Evolutionary conservation across 768 basidiomycete species (phyloP), one percentile per base, ranked within the genome.

Genomic region (Lactarius hengduanensis): DNA sequence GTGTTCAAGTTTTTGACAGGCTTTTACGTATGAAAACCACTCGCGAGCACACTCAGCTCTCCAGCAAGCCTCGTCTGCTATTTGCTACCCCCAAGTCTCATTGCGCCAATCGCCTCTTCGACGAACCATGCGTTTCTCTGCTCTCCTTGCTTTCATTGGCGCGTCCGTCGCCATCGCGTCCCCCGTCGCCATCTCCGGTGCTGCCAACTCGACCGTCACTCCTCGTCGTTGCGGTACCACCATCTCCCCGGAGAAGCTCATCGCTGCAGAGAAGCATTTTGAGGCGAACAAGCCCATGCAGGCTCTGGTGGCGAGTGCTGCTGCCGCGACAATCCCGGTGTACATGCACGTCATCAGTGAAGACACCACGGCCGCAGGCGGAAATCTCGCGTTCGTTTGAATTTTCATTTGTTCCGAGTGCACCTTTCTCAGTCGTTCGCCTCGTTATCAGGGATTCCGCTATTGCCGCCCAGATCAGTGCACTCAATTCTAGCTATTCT

Each of bases 301-400:
- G 11, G 26, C 63, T 22, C 47, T 61, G 43, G 26, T 43, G n/a
- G 36, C 34, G 5, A 69, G 47, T 30, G 69, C 72, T 28, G 70
- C 71, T 2, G 50, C 64, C 1, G 69, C 71, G 18, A 64, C 70
- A 9, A 47, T 82, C 26, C 73, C 79, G 65, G 76, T 83, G 38
- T 77, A 80, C 73, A 81, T 79, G 73, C 79, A 83, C 65, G 77
- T 83, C 65, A 77, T 84, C 69, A 76, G 72, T 70, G 71, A 77
- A 65, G 79, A 80, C 68, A 65, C 74, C 59, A 79, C 80, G 5
- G 40, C 69, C 15, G 64, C 72, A 9, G 80, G 80, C 50, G 83
- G 82, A 32, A 76, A 80, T 64, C 69, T 83, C 59, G 77, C 81
- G 80, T 81, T 68, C 61, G 79, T 72, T 10, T 22, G 13, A 36